phyloP scores from a whole-genome alignment of 2,329 filamentous ascomycete species.

The Diplodia corticola region DNA sequence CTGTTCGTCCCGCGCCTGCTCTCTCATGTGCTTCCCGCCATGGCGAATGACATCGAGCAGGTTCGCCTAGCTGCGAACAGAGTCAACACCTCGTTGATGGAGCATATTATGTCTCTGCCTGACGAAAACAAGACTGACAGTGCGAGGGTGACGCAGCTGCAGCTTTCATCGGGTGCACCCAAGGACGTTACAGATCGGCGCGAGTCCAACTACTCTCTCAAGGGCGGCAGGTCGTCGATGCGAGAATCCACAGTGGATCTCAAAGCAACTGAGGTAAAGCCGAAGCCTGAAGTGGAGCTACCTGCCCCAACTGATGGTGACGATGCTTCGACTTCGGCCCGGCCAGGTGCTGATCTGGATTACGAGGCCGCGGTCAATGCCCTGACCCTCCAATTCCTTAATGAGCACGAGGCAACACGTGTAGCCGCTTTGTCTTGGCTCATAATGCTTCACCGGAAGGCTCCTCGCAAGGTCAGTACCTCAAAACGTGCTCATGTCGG shows the following conservation, averaged over 20 bases:
- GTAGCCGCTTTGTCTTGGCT: constrained; percentile 94
- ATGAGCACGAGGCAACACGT: constrained; percentile 93
- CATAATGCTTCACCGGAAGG: constrained; percentile 96
- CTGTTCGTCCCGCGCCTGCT: constrained; percentile 91
- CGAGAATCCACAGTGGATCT: constrained; percentile 29
- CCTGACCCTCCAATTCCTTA: constrained; percentile 87
- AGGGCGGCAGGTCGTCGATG: constrained; percentile 19
- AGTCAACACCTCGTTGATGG: constrained; percentile 88
- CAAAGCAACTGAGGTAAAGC: constrained; percentile 37
- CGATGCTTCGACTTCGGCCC: constrained; percentile 48
- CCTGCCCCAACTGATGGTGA: constrained; percentile 49
- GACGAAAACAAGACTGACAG: constrained; percentile 55
- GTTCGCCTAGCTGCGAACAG: constrained; percentile 85
- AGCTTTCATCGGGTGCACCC: constrained; percentile 37
- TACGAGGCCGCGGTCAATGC: constrained; percentile 94
- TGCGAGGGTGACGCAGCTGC: constrained; percentile 43
- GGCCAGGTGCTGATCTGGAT: constrained; percentile 70
- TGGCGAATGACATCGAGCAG: constrained; percentile 87
- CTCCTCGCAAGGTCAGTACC: constrained; percentile 73
- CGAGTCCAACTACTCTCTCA: constrained; percentile 39
- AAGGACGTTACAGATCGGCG: constrained; percentile 46
- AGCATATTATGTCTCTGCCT: constrained; percentile 89
- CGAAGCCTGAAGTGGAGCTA: constrained; percentile 34
- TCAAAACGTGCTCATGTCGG: neutral
- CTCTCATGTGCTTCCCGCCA: constrained; percentile 86